Evolutionary conservation across 768 basidiomycete species (phyloP).

Genomic region (Suillus occidentalis): DNA sequence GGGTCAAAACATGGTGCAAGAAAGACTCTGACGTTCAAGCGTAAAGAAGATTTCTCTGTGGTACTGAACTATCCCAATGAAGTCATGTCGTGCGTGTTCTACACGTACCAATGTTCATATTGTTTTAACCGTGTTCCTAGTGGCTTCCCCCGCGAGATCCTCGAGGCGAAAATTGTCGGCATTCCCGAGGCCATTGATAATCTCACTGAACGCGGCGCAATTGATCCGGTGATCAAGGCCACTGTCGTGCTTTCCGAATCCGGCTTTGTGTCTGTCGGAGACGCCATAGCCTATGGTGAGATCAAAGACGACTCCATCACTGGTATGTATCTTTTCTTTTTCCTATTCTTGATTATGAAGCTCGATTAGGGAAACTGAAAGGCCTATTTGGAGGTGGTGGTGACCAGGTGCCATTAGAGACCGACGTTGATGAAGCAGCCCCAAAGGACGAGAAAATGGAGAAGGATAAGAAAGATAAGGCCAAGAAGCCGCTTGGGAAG

Average conservation of each 20-base stretch:
- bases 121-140: slow-evolving; percentile 33
- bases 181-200: slow-evolving; percentile 78
- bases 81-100: slow-evolving; percentile 54
- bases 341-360: slow-evolving; percentile 14
- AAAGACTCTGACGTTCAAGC: slow-evolving; percentile 85
- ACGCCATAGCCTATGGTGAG: slow-evolving; percentile 78
- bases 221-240: slow-evolving; percentile 85
- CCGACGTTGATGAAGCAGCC: slow-evolving; percentile 33
- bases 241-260: slow-evolving; percentile 83
- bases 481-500: slow-evolving; percentile 34
- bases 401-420: slow-evolving; percentile 27
- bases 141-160: slow-evolving; percentile 71
- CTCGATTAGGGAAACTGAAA: slow-evolving; percentile 73
- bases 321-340: slow-evolving; percentile 42
- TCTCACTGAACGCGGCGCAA: slow-evolving; percentile 77
- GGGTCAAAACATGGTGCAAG: slow-evolving; percentile 77
- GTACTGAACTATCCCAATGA: slow-evolving; percentile 73
- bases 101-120: neutral
- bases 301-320: slow-evolving; percentile 78
- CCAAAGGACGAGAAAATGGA: slow-evolving; percentile 37
- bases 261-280: slow-evolving; percentile 78
- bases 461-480: slow-evolving; percentile 36
- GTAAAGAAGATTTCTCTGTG: slow-evolving; percentile 80
- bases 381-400: slow-evolving; percentile 73
- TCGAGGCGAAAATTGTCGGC: slow-evolving; percentile 71